A percentile compares a stretch with the other conserved stretches of the same genome.
Conservation (phyloP, 495 filamentous ascomycete genomes). For the Xylaria longipes region DNA sequence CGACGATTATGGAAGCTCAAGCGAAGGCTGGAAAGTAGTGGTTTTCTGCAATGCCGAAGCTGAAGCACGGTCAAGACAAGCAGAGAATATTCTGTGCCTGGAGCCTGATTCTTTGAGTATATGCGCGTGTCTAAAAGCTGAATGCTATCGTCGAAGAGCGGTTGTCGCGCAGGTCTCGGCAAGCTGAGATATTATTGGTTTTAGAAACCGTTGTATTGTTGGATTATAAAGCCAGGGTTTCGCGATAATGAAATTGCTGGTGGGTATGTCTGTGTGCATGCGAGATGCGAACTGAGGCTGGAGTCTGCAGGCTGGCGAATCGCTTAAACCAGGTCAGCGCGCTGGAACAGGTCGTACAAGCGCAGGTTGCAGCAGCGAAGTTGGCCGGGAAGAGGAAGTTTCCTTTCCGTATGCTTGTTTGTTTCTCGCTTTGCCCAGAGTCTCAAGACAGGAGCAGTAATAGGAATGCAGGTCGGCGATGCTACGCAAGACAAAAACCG, state of each 20-base stretch:
- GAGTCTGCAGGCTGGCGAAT: conserved; percentile 36
- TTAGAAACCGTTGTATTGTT: conserved; percentile 37
- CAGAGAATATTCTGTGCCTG: conserved; percentile 38
- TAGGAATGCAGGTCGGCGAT: conserved; percentile 22
- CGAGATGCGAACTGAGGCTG: conserved; percentile 26
- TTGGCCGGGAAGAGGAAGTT: conserved; percentile 28
- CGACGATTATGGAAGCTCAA: conserved; percentile 29
- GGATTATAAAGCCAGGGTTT: conserved; percentile 37
- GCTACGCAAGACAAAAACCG: conserved; percentile 26
- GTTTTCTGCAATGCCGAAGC: conserved; percentile 22
- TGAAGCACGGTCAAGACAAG: conserved; percentile 41
- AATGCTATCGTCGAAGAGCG: conserved; percentile 22
- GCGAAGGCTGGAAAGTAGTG: conserved; percentile 36
- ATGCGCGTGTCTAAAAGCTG: conserved; percentile 30
- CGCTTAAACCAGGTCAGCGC: conserved; percentile 36
- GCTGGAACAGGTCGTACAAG: conserved; percentile 44
- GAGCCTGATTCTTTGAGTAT: conserved; percentile 33
- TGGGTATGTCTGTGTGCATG: conserved; percentile 21
- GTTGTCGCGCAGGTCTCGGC: conserved; percentile 43
- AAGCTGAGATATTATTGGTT: conserved; percentile 40
- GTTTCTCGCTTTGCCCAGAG: conserved; percentile 26
- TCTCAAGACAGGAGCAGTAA: conserved; percentile 21
- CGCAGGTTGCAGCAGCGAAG: conserved; percentile 33
- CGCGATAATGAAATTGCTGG: conserved; percentile 23
- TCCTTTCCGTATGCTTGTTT: conserved; percentile 23